These are phyloP conservation scores for Schoenoplectus tabernaemontani DNA, from an alignment of 202 grass and related monocot species.

Conservation along the genomic window DNA sequence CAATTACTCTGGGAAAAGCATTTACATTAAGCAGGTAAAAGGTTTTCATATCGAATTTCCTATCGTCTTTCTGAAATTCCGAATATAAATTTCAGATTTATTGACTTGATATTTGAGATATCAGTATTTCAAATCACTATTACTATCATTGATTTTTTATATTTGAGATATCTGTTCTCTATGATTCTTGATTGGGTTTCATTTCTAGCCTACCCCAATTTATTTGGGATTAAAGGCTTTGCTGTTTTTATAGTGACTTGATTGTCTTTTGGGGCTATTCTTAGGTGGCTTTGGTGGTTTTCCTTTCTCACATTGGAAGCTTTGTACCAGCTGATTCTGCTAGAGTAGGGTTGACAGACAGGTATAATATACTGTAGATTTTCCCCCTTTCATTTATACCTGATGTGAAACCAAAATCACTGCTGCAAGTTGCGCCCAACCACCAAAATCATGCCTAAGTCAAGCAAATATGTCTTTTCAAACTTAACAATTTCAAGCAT, in stretches of 20 bases:
- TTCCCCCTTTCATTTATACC: not conserved
- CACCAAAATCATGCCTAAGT: not conserved
- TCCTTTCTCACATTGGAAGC: conserved; percentile 96
- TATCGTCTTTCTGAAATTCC: conserved; percentile 13
- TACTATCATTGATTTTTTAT: no score
- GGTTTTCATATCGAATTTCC: not conserved
- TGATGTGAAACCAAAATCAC: not conserved
- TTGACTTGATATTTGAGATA: no score
- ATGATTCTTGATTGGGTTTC: no score
- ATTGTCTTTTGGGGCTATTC: conserved; percentile 9
- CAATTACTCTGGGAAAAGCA: conserved; percentile 97
- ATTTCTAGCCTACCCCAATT: no score
- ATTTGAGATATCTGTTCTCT: no score
- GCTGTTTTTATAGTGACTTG: no score
- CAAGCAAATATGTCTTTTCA: not conserved
- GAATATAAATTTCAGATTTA: conserved; percentile 6
- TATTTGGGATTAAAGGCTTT: no score
- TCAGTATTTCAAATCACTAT: not conserved
- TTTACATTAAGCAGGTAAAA: conserved; percentile 89
- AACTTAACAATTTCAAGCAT: not conserved
- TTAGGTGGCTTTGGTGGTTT: conserved; percentile 96
- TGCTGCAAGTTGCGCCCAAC: not conserved
- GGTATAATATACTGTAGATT: conserved; percentile 31
- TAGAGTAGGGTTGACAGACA: conserved; percentile 78
- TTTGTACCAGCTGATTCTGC: conserved; percentile 98